Conservation (phyloP, 495 filamentous ascomycete genomes). For the Tuber magnatum region DNA sequence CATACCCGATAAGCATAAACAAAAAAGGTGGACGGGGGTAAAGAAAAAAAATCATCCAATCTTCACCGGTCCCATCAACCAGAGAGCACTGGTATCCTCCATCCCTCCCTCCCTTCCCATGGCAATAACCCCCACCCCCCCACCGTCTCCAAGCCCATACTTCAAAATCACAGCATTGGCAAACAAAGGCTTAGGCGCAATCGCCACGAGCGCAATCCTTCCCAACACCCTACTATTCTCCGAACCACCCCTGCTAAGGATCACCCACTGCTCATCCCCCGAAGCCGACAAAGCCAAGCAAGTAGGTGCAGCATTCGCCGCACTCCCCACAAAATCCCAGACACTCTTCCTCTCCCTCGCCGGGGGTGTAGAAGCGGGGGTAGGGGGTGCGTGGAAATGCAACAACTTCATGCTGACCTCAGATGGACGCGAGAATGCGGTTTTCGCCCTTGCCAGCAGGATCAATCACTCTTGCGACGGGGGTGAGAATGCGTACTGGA, state of each 20-base stretch:
- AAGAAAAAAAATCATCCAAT: not conserved
- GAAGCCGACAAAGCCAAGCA: slow-evolving; percentile 12
- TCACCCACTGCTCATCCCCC: slow-evolving; percentile 4
- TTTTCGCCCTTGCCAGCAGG: slow-evolving; percentile 32
- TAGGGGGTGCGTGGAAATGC: slow-evolving; percentile 34
- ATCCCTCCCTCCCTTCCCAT: not conserved
- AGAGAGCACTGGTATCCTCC: not conserved
- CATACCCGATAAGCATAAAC: not conserved
- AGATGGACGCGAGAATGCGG: slow-evolving; percentile 26
- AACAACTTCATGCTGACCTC: slow-evolving; percentile 36
- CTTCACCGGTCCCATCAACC: not conserved
- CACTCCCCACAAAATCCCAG: slow-evolving; percentile 10
- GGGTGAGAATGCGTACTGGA: slow-evolving; percentile 35
- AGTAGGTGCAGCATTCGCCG: slow-evolving; percentile 15
- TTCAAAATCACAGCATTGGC: slow-evolving; percentile 28
- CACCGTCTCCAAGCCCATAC: slow-evolving; percentile 7
- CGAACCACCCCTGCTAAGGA: slow-evolving; percentile 23
- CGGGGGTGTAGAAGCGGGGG: slow-evolving; percentile 10
- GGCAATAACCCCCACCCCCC: not conserved
- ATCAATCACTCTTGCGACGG: slow-evolving; percentile 37
- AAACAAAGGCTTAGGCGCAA: slow-evolving; percentile 29
- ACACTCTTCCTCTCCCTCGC: not conserved
- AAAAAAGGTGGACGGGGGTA: not conserved
- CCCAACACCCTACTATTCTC: slow-evolving; percentile 29
- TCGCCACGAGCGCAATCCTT: slow-evolving; percentile 29